phyloP scores from a whole-genome alignment of 768 basidiomycete genomes.

The Obba rivulosa region DNA sequence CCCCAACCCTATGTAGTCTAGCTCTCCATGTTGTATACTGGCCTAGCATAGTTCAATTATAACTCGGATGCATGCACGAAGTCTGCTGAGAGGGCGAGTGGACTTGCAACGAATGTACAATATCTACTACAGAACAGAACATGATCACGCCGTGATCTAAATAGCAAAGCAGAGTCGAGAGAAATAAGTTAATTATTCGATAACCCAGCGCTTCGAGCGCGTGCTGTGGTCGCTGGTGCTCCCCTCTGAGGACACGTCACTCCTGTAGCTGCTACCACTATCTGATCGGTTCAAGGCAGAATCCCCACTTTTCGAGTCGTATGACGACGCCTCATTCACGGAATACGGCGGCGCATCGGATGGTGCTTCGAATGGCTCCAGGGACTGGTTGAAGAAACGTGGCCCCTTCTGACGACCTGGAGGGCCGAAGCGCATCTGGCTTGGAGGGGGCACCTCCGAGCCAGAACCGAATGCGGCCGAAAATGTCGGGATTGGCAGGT shows the following conservation, averaged over 20 bases:
- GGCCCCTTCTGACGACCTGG: conserved; percentile 32
- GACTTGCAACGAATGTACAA: not conserved
- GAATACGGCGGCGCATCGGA: conserved; percentile 4
- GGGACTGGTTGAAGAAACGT: conserved; percentile 39
- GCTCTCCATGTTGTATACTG: not conserved
- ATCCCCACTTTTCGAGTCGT: not conserved
- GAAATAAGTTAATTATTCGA: conserved; percentile 33
- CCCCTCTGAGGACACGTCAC: conserved; percentile 26
- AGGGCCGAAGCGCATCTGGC: conserved; percentile 32
- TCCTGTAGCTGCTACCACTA: conserved; percentile 35
- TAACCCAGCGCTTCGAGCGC: conserved; percentile 45
- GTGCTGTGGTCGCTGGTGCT: conserved; percentile 9
- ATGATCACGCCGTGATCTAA: not conserved
- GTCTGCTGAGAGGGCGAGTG: not conserved
- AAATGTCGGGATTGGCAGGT: conserved; percentile 51
- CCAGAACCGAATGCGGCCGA: conserved; percentile 32
- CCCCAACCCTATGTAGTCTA: not conserved
- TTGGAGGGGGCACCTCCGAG: conserved; percentile 30
- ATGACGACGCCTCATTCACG: no score
- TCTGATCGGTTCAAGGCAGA: conserved; percentile 26
- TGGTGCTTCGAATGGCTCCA: conserved; percentile 35
- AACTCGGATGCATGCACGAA: not conserved
- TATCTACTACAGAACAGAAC: not conserved
- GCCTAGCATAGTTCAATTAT: not conserved
- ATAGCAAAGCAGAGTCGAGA: not conserved